phyloP scores from a whole-genome alignment of 1,284 basidiomycete species.

The Sanguinoderma infundibulare region DNA sequence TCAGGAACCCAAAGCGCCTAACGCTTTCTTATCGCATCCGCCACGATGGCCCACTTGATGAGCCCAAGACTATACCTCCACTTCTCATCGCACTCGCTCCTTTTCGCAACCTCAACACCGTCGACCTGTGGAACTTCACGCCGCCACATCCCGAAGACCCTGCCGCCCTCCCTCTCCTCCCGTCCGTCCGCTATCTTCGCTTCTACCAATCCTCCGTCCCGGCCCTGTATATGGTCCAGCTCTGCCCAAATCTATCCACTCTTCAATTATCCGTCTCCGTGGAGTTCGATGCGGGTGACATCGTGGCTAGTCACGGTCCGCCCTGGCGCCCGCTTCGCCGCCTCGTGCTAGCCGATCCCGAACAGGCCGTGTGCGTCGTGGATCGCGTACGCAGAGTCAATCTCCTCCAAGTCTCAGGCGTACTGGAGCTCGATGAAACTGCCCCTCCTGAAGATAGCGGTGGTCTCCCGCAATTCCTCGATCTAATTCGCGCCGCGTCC shows the following conservation, averaged over 20 bases:
- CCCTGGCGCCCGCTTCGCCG: slow-evolving; percentile 8
- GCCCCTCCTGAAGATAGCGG: too few species aligned
- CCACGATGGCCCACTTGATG: slow-evolving; percentile 1
- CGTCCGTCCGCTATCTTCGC: slow-evolving; percentile 10
- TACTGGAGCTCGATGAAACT: neutral
- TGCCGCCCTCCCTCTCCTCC: neutral
- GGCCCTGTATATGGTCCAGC: slow-evolving; percentile 13
- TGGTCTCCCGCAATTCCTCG: neutral
- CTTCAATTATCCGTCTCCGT: slow-evolving; percentile 4
- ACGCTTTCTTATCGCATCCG: slow-evolving; percentile 3
- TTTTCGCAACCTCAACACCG: slow-evolving; percentile 5
- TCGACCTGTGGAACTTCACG: slow-evolving; percentile 10
- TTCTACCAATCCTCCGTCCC: neutral
- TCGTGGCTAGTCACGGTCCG: neutral
- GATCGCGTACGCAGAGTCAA: neutral
- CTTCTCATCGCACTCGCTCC: slow-evolving; percentile 3
- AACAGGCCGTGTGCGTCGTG: neutral
- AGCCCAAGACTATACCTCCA: slow-evolving; percentile 1
- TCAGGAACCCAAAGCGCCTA: neutral
- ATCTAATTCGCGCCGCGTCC: neutral
- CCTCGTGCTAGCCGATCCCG: neutral
- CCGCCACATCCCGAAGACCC: neutral
- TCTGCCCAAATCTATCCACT: slow-evolving; percentile 11
- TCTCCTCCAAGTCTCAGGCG: neutral
- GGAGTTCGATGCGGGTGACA: neutral